phyloP scores from a whole-genome alignment of 805 yeast genomes.

The Nakazawaea holstii region DNA sequence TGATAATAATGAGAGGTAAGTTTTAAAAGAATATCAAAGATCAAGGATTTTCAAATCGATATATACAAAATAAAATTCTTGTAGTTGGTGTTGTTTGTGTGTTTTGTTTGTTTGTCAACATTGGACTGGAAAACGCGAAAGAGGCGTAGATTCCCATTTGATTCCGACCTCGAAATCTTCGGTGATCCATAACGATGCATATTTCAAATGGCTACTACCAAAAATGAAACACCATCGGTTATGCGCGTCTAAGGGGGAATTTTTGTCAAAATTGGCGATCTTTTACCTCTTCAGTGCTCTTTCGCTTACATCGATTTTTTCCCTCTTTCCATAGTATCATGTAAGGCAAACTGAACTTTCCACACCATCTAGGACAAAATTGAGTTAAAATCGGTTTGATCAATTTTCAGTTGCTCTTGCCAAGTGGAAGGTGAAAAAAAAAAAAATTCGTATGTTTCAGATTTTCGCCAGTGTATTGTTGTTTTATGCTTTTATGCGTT shows the following conservation, averaged over 20 bases:
- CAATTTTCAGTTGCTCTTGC: too few relatives aligned
- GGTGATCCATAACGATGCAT: not conserved
- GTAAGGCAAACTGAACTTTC: too few relatives aligned
- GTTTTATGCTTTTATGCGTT: not conserved
- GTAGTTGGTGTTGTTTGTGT: not conserved
- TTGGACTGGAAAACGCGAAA: not conserved
- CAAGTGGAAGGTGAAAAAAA: too few relatives aligned
- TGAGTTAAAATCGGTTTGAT: too few relatives aligned
- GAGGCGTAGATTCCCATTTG: not conserved
- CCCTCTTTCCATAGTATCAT: too few relatives aligned
- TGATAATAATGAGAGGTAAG: not conserved
- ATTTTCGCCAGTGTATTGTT: not conserved
- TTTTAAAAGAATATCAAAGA: not conserved
- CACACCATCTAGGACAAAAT: too few relatives aligned
- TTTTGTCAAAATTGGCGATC: not conserved
- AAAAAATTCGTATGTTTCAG: too few relatives aligned
- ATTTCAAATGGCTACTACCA: not conserved
- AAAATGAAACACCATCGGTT: slow-evolving; percentile 6
- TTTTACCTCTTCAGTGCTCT: not conserved
- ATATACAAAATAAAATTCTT: not conserved
- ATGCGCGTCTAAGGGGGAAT: slow-evolving; percentile 1
- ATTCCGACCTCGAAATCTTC: too few relatives aligned
- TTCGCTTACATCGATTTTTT: not conserved
- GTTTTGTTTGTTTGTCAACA: not conserved
- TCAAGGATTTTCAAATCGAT: not conserved